These are phyloP conservation scores for Rosa lucieae DNA, from an alignment of 306 rosid genomes.

Conservation along the genomic window DNA sequence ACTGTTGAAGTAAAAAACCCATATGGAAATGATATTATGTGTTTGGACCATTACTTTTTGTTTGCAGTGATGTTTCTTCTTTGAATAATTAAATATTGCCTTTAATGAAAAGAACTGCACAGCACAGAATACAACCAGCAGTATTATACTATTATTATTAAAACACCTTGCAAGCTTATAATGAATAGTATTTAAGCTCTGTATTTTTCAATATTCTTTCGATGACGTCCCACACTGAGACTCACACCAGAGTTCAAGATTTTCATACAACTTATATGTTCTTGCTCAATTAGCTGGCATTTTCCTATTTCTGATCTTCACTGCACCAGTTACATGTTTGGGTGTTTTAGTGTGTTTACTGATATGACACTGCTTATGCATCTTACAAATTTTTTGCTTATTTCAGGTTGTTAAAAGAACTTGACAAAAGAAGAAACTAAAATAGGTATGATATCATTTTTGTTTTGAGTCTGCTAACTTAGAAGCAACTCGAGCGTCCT, in stretches of 20 bases:
- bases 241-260: not conserved
- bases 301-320: not conserved
- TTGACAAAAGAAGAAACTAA: slow-evolving; percentile 23
- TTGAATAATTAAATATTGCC: no score
- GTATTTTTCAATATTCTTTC: not conserved
- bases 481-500: no score
- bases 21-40: no score
- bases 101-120: not conserved
- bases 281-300: not conserved
- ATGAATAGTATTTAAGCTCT: not conserved
- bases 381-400: not conserved
- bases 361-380: not conserved
- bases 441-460: not conserved
- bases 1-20: no score
- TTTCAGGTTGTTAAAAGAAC: slow-evolving; percentile 37
- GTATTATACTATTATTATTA: no score
- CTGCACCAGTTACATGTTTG: not conserved
- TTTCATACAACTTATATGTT: not conserved
- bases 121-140: not conserved
- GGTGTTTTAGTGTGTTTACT: not conserved
- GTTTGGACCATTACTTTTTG: not conserved
- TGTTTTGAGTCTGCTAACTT: no score
- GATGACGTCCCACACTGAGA: not conserved
- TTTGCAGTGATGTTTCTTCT: no score
- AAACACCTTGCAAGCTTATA: not conserved